A percentile compares a stretch with the other conserved stretches of the same genome.
These are phyloP conservation scores for Exophiala lecanii-corni DNA, from an alignment of 2,329 filamentous ascomycete species.

Conservation along the genomic window DNA sequence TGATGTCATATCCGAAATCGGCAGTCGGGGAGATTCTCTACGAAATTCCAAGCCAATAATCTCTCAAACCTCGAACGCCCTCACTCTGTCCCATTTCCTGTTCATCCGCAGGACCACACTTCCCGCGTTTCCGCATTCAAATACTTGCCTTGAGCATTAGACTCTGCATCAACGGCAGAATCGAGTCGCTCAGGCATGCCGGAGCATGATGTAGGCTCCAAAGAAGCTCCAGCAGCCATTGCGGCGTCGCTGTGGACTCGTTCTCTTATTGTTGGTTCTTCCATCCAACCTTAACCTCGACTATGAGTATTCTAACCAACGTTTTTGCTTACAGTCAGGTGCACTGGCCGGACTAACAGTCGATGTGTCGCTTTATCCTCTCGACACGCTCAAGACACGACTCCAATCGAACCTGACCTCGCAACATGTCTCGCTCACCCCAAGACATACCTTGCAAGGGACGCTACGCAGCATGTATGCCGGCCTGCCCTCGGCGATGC, in stretches of 20 bases:
- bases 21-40: no score
- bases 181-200: conserved; percentile 12
- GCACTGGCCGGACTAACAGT: conserved; percentile 91
- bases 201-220: conserved; percentile 20
- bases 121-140: neutral
- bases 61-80: no score
- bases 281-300: neutral
- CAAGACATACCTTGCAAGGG: conserved; percentile 58
- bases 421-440: conserved; percentile 44
- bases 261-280: conserved; percentile 30
- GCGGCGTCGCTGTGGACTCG: conserved; percentile 41
- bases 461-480: conserved; percentile 91
- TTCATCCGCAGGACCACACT: neutral
- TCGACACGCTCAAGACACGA: conserved; percentile 97
- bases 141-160: neutral
- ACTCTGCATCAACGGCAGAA: neutral
- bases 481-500: conserved; percentile 80
- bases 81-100: neutral
- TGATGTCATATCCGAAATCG: neutral
- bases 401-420: conserved; percentile 79
- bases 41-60: no score
- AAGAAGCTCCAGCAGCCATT: conserved; percentile 26
- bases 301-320: conserved; percentile 6
- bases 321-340: conserved; percentile 57
- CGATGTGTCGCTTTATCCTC: conserved; percentile 92